phyloP scores from a whole-genome alignment of 257 asterid genomes.

The Solanum paucissectum region DNA sequence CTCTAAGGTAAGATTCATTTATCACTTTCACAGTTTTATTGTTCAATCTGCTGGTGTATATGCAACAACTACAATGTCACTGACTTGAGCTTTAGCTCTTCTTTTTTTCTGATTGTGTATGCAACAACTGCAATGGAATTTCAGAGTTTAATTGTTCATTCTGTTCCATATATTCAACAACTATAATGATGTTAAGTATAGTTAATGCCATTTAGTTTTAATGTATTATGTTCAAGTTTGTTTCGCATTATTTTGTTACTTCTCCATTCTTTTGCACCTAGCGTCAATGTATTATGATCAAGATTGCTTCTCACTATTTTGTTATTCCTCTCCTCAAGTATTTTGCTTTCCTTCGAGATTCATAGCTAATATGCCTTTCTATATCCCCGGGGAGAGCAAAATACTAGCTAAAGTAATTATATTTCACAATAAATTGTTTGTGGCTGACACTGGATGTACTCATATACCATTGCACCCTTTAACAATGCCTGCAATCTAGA shows the following conservation, averaged over 20 bases:
- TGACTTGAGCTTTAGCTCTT: neutral
- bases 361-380: neutral
- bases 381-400: neutral
- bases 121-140: neutral
- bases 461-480: neutral
- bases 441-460: neutral
- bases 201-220: neutral
- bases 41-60: neutral
- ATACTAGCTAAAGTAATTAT: neutral
- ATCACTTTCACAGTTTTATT: neutral
- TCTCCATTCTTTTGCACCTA: neutral
- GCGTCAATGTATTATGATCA: neutral
- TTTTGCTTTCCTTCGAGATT: neutral
- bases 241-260: neutral
- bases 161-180: neutral
- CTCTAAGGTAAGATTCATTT: conserved; percentile 62
- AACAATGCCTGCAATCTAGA: neutral
- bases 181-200: neutral
- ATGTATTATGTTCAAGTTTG: neutral
- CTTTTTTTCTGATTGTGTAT: neutral
- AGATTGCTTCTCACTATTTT: neutral
- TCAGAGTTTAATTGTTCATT: neutral
- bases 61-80: neutral
- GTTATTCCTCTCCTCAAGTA: neutral
- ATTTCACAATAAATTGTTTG: neutral